These are phyloP conservation scores for Myriosclerotinia scirpicola DNA, from an alignment of 2,329 filamentous ascomycete genomes.

Conservation along the genomic window DNA sequence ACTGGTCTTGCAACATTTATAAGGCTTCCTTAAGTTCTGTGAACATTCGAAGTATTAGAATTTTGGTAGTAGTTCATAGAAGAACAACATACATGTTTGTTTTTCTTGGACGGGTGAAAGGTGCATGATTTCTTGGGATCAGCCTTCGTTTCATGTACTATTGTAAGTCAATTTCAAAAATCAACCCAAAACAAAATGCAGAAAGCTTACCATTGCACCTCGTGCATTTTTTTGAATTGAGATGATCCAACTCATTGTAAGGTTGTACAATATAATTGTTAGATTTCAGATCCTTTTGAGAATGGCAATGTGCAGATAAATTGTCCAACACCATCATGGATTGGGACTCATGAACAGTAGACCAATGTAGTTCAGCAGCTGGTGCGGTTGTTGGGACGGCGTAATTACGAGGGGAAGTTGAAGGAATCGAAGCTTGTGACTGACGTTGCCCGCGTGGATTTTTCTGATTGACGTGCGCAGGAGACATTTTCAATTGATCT, in stretches of 20 bases:
- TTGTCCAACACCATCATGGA: conserved; percentile 21
- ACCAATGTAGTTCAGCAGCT: conserved; percentile 21
- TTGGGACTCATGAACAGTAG: conserved; percentile 22
- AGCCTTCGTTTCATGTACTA: conserved; percentile 14
- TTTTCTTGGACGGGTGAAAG: conserved; percentile 28
- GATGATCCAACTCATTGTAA: conserved; percentile 24
- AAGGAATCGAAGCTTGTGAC: too few relatives aligned
- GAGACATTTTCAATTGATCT: too few relatives aligned
- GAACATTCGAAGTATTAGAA: conserved; percentile 9
- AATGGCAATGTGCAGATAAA: conserved; percentile 27
- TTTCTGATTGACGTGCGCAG: too few relatives aligned
- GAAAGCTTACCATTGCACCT: conserved; percentile 28
- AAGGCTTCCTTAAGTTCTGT: conserved; percentile 25
- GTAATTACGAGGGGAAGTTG: too few relatives aligned
- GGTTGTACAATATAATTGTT: conserved; percentile 24
- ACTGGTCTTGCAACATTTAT: conserved; percentile 26
- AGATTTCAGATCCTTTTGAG: conserved; percentile 23
- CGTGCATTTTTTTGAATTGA: conserved; percentile 27
- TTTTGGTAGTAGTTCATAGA: conserved; percentile 17
- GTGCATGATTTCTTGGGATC: conserved; percentile 15
- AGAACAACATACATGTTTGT: conserved; percentile 27
- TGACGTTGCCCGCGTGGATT: too few relatives aligned
- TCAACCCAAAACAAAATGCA: neutral
- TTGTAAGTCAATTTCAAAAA: conserved; percentile 16
- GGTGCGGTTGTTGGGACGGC: too few relatives aligned